Evolutionary conservation across 768 basidiomycete species (phyloP).

Genomic region (Glaciozyma antarctica): DNA sequence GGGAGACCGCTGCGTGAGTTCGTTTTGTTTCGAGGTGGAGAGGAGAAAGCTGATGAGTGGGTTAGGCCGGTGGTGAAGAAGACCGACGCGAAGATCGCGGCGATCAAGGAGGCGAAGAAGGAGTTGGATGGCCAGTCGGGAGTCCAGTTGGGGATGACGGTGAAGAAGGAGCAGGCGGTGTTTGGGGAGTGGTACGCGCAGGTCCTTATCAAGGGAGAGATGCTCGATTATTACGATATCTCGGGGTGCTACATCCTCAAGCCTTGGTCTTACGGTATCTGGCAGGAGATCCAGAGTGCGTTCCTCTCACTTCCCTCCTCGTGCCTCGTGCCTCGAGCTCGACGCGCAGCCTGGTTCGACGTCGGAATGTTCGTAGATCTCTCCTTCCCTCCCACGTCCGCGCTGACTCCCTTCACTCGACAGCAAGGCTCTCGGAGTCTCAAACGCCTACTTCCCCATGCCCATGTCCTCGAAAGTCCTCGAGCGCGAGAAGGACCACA

Average conservation of each 20-base stretch:
- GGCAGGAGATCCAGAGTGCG: constrained; percentile 88
- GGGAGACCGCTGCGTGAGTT: constrained; percentile 62
- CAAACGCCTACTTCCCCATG: constrained; percentile 99
- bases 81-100: not conserved
- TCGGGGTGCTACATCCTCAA: constrained; percentile 98
- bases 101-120: constrained; percentile 12
- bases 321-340: not conserved
- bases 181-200: constrained; percentile 34
- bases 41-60: no score
- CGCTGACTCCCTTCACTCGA: constrained; percentile 28
- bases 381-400: not conserved
- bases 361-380: constrained; percentile 24
- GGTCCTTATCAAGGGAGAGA: constrained; percentile 96
- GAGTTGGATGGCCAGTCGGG: constrained; percentile 30
- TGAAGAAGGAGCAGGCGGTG: constrained; percentile 36
- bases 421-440: constrained; percentile 80
- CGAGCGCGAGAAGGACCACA: constrained; percentile 94
- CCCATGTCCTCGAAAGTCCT: constrained; percentile 86
- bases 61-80: no score
- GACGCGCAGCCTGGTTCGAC: constrained; percentile 75
- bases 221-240: constrained; percentile 98
- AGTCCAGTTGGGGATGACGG: constrained; percentile 34
- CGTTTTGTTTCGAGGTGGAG: not conserved
- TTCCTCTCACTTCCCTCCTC: constrained; percentile 4
- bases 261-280: constrained; percentile 94